These are phyloP conservation scores for Saccharum officinarum DNA, from an alignment of 176 grass and related monocot genomes.

Conservation along the genomic window DNA sequence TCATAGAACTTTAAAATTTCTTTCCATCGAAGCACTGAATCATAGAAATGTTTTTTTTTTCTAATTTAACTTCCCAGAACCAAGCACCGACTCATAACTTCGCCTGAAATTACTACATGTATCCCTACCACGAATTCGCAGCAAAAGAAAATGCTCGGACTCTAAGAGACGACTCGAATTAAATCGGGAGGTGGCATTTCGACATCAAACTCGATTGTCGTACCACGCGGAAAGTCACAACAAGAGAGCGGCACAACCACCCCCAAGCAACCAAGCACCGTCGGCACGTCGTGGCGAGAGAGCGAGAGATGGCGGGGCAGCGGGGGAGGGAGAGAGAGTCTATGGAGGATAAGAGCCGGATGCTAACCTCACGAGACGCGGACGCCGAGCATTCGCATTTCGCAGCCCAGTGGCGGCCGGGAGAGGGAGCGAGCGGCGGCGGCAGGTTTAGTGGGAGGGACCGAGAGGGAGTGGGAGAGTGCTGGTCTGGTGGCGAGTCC, in stretches of 20 bases:
- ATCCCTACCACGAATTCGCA: background rate
- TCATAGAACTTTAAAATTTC: background rate
- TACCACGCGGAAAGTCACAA: background rate
- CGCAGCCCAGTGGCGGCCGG: background rate
- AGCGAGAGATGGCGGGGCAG: background rate
- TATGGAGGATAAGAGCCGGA: background rate
- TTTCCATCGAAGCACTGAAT: background rate
- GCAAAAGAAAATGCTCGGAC: background rate
- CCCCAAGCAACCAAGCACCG: background rate
- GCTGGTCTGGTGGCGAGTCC: background rate
- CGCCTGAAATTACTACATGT: background rate
- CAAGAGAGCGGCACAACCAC: background rate
- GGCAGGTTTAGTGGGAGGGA: background rate
- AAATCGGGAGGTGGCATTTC: background rate
- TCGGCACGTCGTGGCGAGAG: background rate
- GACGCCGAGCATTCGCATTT: background rate
- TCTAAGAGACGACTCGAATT: background rate
- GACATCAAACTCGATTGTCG: background rate
- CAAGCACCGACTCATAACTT: background rate
- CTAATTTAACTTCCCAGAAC: background rate
- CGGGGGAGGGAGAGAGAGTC: background rate
- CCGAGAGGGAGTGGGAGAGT: background rate
- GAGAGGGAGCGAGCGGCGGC: background rate
- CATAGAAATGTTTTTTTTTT: background rate
- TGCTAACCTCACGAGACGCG: constrained; percentile 24